These are phyloP conservation scores for Circinella umbellata DNA, from an alignment of 371 early-diverging fungal genomes.

Conservation along the genomic window DNA sequence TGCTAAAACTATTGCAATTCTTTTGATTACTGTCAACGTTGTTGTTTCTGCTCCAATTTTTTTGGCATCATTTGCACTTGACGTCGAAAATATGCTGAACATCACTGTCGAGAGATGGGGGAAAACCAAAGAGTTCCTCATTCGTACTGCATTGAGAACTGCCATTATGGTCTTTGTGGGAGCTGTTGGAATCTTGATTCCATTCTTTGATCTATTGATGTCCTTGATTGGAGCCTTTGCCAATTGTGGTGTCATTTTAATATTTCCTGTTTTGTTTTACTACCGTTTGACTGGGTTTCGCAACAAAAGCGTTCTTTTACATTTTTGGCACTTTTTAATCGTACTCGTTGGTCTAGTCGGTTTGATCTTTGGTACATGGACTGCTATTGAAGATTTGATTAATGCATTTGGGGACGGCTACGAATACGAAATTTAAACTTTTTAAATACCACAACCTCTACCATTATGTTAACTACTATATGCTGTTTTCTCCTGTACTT, in stretches of 20 bases:
- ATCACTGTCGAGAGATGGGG: slow-evolving; percentile 51
- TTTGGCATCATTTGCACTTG: slow-evolving; percentile 77
- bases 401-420: slow-evolving; percentile 24
- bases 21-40: slow-evolving; percentile 82
- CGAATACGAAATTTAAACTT: neutral
- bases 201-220: slow-evolving; percentile 83
- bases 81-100: slow-evolving; percentile 65
- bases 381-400: slow-evolving; percentile 63
- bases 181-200: slow-evolving; percentile 71
- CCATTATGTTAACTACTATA: too few relatives aligned
- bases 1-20: slow-evolving; percentile 66
- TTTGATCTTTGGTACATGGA: slow-evolving; percentile 74
- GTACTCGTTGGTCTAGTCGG: slow-evolving; percentile 71
- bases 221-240: slow-evolving; percentile 81
- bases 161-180: slow-evolving; percentile 54
- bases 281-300: slow-evolving; percentile 70
- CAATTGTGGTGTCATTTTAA: slow-evolving; percentile 78
- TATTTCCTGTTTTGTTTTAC: slow-evolving; percentile 83
- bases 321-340: slow-evolving; percentile 67
- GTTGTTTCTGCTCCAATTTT: slow-evolving; percentile 81
- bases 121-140: slow-evolving; percentile 57
- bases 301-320: slow-evolving; percentile 43
- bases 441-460: too few relatives aligned
- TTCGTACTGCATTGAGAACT: slow-evolving; percentile 64
- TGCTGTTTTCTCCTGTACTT: too few relatives aligned